phyloP scores from a whole-genome alignment of 108 stramenopile species.

The Cyclotella sp. region DNA sequence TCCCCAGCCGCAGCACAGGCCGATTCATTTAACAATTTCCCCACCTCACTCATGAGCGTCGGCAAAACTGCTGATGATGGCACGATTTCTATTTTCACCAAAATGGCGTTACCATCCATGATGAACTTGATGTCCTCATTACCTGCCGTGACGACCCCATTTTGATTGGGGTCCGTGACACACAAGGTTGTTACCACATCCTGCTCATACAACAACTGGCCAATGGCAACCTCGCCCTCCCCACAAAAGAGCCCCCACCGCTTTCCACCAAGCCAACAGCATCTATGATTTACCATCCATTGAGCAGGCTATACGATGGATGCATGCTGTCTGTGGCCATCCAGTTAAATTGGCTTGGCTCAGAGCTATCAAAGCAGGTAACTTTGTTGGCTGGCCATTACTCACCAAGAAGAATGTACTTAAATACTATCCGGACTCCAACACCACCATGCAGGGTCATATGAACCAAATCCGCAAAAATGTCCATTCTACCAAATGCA shows the following conservation, averaged over 20 bases:
- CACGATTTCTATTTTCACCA: too few species aligned
- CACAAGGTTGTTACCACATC: background rate
- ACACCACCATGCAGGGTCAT: background rate
- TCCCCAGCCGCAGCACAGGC: background rate
- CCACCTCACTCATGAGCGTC: background rate
- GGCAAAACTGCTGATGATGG: background rate
- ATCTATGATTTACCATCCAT: background rate
- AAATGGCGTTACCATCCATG: background rate
- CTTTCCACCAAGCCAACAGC: background rate
- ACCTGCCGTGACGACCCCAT: background rate
- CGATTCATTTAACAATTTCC: background rate
- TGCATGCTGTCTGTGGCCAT: background rate
- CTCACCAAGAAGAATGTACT: background rate
- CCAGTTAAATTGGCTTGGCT: constrained; percentile 18
- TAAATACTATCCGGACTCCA: background rate
- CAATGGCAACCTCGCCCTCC: too few species aligned
- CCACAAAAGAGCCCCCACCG: too few species aligned
- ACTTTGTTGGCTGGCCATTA: background rate
- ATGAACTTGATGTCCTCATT: background rate
- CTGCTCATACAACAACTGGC: background rate
- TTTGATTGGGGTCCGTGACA: background rate
- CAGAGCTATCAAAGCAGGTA: constrained; percentile 16
- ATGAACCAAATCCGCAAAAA: background rate
- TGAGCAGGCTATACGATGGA: background rate
- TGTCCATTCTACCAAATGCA: background rate